phyloP scores from a whole-genome alignment of 805 yeast genomes.

The Myxozyma monticola region DNA sequence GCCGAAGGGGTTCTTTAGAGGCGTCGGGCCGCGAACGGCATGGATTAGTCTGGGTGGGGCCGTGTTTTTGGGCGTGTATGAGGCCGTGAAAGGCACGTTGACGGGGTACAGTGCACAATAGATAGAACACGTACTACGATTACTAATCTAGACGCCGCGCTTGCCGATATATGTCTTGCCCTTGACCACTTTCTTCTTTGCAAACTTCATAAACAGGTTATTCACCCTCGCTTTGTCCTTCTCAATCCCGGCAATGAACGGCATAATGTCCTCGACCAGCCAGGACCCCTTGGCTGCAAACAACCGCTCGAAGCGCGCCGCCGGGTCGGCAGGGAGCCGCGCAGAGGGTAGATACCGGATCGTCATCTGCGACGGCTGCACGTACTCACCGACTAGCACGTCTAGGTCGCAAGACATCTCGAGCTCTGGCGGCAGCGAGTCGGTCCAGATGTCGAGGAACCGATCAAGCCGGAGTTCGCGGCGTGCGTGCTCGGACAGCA shows the following conservation, averaged over 20 bases:
- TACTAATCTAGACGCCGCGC: conserved; percentile 18
- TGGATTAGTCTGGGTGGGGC: conserved; percentile 99
- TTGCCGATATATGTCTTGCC: conserved; percentile 20
- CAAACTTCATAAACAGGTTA: conserved; percentile 61
- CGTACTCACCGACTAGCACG: conserved; percentile 57
- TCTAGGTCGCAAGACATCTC: conserved; percentile 62
- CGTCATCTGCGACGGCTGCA: conserved; percentile 46
- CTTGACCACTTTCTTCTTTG: conserved; percentile 48
- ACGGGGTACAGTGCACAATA: no score
- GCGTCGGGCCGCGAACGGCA: conserved; percentile 92
- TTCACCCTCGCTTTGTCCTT: conserved; percentile 55
- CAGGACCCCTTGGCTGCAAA: conserved; percentile 58
- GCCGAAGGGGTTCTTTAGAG: conserved; percentile 65
- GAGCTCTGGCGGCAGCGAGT: conserved; percentile 44
- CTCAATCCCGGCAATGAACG: conserved; percentile 63
- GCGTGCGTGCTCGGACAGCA: conserved; percentile 45
- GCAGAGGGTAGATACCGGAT: conserved; percentile 54
- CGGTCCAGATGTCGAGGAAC: conserved; percentile 37
- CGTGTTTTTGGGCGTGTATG: conserved; percentile 92
- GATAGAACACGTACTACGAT: background rate
- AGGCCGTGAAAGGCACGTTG: conserved; percentile 46
- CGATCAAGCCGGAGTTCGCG: conserved; percentile 4
- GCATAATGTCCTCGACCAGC: conserved; percentile 61
- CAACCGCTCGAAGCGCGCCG: conserved; percentile 51
- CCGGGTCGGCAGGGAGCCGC: conserved; percentile 52